Percentiles rank a stretch among this genome's conserved stretches.
These are phyloP conservation scores for Beauveria bassiana DNA, from an alignment of 2,329 filamentous ascomycete genomes.

Conservation along the genomic window DNA sequence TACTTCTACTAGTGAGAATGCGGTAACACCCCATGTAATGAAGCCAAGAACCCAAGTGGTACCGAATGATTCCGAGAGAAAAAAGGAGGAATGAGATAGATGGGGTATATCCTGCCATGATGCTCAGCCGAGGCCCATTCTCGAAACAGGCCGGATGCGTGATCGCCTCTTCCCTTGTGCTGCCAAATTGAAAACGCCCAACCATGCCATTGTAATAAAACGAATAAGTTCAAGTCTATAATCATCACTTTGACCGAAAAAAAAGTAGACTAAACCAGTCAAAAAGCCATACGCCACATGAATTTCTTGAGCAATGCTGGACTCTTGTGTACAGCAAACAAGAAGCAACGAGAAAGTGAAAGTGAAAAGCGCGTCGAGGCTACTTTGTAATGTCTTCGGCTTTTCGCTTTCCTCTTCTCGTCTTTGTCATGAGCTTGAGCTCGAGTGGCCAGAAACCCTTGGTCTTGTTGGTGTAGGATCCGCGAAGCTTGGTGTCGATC, in stretches of 20 bases:
- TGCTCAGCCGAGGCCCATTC: background rate
- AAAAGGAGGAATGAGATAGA: background rate
- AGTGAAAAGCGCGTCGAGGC: background rate
- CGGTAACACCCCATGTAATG: background rate
- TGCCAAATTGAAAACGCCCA: background rate
- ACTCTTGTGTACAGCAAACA: background rate
- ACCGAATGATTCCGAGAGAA: too few relatives aligned
- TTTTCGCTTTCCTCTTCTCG: constrained; percentile 40
- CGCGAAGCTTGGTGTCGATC: constrained; percentile 40
- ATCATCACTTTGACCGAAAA: background rate
- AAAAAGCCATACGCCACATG: background rate
- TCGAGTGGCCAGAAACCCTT: constrained; percentile 52
- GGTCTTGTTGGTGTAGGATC: constrained; percentile 33
- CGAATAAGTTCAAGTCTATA: background rate
- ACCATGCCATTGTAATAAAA: background rate
- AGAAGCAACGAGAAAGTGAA: background rate
- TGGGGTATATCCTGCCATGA: constrained; percentile 7
- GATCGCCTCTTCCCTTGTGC: background rate
- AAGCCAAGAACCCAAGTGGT: too few relatives aligned
- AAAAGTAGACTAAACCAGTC: background rate
- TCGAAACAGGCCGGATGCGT: background rate
- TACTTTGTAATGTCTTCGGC: constrained; percentile 22
- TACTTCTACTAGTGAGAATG: background rate
- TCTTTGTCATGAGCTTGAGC: constrained; percentile 53
- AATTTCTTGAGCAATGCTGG: background rate